Evolutionary conservation across 768 basidiomycete genomes (phyloP).

Genomic region (Mycena filopes): DNA sequence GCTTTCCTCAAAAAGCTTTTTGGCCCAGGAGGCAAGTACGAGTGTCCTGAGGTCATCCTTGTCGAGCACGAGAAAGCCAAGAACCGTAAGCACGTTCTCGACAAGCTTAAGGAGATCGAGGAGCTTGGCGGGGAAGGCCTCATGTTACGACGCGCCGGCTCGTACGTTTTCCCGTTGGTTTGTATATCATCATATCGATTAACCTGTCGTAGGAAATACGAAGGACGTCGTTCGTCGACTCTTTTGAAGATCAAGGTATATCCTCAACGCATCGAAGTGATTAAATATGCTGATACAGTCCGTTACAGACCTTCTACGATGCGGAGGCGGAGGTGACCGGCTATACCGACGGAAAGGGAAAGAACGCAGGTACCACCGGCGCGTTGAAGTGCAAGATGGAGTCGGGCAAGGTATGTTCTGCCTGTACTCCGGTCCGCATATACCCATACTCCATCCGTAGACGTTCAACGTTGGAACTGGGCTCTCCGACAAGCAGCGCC

Average conservation of each 20-base stretch:
- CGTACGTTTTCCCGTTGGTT: slow-evolving; percentile 45
- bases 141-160: slow-evolving; percentile 64
- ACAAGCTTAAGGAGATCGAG: slow-evolving; percentile 65
- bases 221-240: slow-evolving; percentile 58
- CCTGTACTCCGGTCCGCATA: neutral
- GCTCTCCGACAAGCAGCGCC: slow-evolving; percentile 62
- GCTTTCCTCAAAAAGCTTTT: slow-evolving; percentile 56
- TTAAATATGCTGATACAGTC: neutral
- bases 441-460: slow-evolving; percentile 38
- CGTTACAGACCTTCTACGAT: slow-evolving; percentile 63
- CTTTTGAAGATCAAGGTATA: slow-evolving; percentile 65
- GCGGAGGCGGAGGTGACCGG: slow-evolving; percentile 70
- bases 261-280: neutral
- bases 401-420: slow-evolving; percentile 62
- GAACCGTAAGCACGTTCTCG: slow-evolving; percentile 61
- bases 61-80: slow-evolving; percentile 60
- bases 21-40: slow-evolving; percentile 57
- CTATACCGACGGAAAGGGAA: slow-evolving; percentile 64
- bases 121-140: slow-evolving; percentile 66
- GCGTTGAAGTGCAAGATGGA: slow-evolving; percentile 68
- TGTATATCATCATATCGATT: neutral
- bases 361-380: slow-evolving; percentile 58
- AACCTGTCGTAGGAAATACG: slow-evolving; percentile 53
- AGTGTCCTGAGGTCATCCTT: slow-evolving; percentile 54
- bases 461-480: slow-evolving; percentile 68